A percentile compares a stretch with the other conserved stretches of the same genome.
These are phyloP conservation scores for Epichloe bromicola DNA, from an alignment of 2,329 filamentous ascomycete species.

Conservation along the genomic window DNA sequence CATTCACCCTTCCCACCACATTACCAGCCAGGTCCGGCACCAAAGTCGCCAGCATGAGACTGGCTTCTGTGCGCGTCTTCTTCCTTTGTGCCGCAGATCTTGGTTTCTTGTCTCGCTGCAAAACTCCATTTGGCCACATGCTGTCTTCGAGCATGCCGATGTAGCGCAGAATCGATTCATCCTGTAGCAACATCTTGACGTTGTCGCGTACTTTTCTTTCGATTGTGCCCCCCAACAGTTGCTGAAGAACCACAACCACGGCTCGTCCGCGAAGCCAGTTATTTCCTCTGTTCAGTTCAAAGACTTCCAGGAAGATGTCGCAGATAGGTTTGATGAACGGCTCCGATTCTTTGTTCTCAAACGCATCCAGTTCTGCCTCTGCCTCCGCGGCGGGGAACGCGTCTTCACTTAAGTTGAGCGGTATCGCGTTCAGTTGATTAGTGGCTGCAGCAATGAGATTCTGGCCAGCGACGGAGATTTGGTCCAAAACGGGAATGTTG, in stretches of 20 bases:
- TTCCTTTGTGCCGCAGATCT: conserved; percentile 62
- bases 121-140: conserved; percentile 67
- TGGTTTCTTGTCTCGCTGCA: conserved; percentile 34
- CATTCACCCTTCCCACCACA: conserved; percentile 86
- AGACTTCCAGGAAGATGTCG: conserved; percentile 91
- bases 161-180: conserved; percentile 67
- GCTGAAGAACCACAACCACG: conserved; percentile 91
- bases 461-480: conserved; percentile 83
- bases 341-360: conserved; percentile 77
- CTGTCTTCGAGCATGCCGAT: conserved; percentile 58
- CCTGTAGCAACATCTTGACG: conserved; percentile 58
- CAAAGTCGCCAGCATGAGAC: conserved; percentile 75
- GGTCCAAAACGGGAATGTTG: conserved; percentile 89
- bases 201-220: conserved; percentile 89
- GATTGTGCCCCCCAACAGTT: conserved; percentile 93
- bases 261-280: conserved; percentile 95
- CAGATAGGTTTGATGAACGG: conserved; percentile 98
- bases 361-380: conserved; percentile 85
- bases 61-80: conserved; percentile 74
- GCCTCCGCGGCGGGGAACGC: conserved; percentile 54
- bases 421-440: conserved; percentile 45
- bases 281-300: conserved; percentile 87
- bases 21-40: conserved; percentile 84
- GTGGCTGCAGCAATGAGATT: conserved; percentile 72
- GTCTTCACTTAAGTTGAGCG: conserved; percentile 39